A percentile compares a stretch with the other conserved stretches of the same genome.
These are phyloP conservation scores for Acanthamoeba healyi DNA, from an alignment of 208 protist species.

Conservation along the genomic window DNA sequence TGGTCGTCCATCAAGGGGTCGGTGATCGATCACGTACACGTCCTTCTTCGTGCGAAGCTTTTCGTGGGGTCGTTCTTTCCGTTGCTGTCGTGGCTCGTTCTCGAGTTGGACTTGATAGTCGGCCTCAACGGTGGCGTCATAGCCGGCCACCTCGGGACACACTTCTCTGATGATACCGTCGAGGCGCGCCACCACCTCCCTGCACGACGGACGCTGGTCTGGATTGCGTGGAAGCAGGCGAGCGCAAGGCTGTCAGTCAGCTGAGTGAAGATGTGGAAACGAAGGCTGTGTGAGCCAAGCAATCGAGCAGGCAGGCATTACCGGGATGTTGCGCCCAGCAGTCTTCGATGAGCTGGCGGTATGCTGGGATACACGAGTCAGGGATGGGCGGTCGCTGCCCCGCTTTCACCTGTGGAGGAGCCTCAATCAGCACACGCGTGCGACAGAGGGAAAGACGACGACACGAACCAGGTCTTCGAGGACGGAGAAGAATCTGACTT, in stretches of 20 bases:
- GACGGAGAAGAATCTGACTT: slow-evolving; percentile 26
- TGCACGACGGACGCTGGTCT: slow-evolving; percentile 47
- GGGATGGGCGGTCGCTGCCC: slow-evolving; percentile 42
- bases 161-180: neutral
- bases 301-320: neutral
- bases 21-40: neutral
- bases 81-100: neutral
- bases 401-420: neutral
- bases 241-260: too few relatives aligned
- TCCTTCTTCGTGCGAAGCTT: slow-evolving; percentile 23
- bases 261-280: too few relatives aligned
- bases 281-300: too few relatives aligned
- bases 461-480: slow-evolving; percentile 57
- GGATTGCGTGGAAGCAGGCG: neutral
- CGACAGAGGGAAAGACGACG: neutral
- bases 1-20: neutral
- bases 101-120: neutral
- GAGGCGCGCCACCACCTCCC: slow-evolving; percentile 54
- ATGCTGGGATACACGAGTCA: slow-evolving; percentile 38
- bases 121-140: neutral
- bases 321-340: slow-evolving; percentile 13
- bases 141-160: slow-evolving; percentile 13
- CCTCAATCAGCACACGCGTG: too few relatives aligned
- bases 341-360: slow-evolving; percentile 23
- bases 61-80: neutral